A percentile compares a stretch with the other conserved stretches of the same genome.
Conservation (phyloP, 768 basidiomycete species). For the Tylopilus vinaceipallidus region DNA sequence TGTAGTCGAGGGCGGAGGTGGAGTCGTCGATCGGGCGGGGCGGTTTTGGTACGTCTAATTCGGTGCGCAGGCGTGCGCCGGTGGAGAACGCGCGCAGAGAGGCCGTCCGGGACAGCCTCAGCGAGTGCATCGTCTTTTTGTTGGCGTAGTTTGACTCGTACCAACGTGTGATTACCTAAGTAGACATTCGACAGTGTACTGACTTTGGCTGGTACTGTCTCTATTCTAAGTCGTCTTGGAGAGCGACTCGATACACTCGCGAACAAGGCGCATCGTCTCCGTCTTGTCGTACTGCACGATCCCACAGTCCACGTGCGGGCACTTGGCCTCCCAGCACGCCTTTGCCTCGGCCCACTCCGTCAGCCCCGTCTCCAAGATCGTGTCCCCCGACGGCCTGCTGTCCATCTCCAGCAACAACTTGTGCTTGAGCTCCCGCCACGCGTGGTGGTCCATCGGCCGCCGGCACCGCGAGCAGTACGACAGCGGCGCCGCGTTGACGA, state of each 20-base stretch:
- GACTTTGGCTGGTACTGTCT: too few relatives aligned
- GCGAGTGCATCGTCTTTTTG: constrained; percentile 14
- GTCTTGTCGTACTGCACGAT: constrained; percentile 55
- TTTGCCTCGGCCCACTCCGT: constrained; percentile 56
- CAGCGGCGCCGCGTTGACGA: constrained; percentile 47
- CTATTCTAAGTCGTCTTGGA: constrained; percentile 40
- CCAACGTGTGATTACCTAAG: constrained; percentile 17
- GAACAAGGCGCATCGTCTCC: constrained; percentile 52
- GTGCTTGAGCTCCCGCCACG: constrained; percentile 65
- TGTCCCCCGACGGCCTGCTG: constrained; percentile 55
- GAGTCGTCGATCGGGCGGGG: constrained; percentile 87
- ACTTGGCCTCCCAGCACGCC: constrained; percentile 60
- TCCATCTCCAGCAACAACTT: constrained; percentile 59
- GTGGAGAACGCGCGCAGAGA: constrained; percentile 24
- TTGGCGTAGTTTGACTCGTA: not conserved
- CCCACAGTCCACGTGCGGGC: constrained; percentile 42
- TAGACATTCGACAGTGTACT: too few relatives aligned
- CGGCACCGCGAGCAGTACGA: constrained; percentile 49
- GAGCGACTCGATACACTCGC: constrained; percentile 51
- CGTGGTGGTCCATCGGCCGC: constrained; percentile 49
- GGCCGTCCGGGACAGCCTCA: constrained; percentile 16
- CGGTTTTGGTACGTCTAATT: constrained; percentile 58
- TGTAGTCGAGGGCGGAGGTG: constrained; percentile 94
- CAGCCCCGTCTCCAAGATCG: constrained; percentile 47
- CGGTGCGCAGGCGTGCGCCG: constrained; percentile 13